A percentile compares a stretch with the other conserved stretches of the same genome.
These are phyloP conservation scores for Venturiaceae sp. DNA, from an alignment of 2,329 filamentous ascomycete species.

Conservation along the genomic window DNA sequence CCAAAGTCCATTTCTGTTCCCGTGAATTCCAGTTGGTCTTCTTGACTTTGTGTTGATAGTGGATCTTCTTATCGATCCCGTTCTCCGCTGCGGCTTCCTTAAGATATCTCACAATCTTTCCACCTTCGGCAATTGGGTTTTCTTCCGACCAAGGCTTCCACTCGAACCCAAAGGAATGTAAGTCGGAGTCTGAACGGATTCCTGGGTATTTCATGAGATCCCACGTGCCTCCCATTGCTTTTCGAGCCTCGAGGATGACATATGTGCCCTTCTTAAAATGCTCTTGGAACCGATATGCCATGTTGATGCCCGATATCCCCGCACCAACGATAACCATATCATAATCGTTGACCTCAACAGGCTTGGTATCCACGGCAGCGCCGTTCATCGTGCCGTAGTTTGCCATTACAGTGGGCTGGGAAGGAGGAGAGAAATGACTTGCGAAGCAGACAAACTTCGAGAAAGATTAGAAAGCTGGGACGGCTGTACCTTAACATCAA, in stretches of 20 bases:
- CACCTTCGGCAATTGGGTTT: conserved; percentile 34
- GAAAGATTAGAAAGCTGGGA: background rate
- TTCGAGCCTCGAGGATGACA: conserved; percentile 59
- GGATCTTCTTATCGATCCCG: conserved; percentile 36
- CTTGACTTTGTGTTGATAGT: conserved; percentile 33
- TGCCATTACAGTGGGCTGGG: background rate
- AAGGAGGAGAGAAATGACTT: background rate
- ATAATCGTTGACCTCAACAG: conserved; percentile 15
- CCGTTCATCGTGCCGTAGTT: background rate
- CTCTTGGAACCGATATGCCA: conserved; percentile 57
- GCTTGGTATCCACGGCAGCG: background rate
- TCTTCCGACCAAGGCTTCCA: conserved; percentile 58
- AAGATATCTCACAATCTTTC: conserved; percentile 34
- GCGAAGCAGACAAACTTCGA: too few species aligned
- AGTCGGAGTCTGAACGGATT: conserved; percentile 43
- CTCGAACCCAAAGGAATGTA: conserved; percentile 48
- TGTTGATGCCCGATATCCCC: conserved; percentile 66
- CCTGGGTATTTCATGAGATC: conserved; percentile 61
- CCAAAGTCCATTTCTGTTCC: conserved; percentile 37
- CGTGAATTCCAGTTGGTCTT: conserved; percentile 34
- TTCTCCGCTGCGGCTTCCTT: conserved; percentile 31
- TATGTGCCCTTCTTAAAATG: conserved; percentile 48
- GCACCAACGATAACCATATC: conserved; percentile 57
- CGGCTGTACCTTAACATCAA: background rate
- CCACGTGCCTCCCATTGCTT: conserved; percentile 66